Base-by-base conservation (phyloP, 257 asterid genomes). In the Linaria vulgaris region DNA sequence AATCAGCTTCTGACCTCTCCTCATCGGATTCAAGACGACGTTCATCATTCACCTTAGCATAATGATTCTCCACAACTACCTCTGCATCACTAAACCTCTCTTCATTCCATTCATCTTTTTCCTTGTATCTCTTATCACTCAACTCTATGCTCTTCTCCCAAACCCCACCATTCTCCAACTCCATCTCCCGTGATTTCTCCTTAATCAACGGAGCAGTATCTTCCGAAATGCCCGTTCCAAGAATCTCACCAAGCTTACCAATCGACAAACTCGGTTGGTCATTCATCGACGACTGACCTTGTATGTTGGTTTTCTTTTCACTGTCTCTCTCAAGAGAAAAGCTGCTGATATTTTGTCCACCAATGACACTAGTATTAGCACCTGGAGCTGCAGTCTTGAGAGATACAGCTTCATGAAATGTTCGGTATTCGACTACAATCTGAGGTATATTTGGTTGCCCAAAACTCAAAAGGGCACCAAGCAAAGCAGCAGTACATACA, bases 401-500 rank as follows among this genome's bases (percentile, higher is more conserved):
- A 56, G 80, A 79, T 14, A 51, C 80, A 61, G 74, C 61, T 43
- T 64, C 88, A 44, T 73, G 72, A 0, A 74, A 70, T 48, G 66
- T 77, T 37, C 57, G 70, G 69, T 82, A 96, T 61, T 83, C 95
- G 56, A 63, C 64, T 56, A 83, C 91, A n/a, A 87, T 85, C 61
- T 87, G 90, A 1, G 99, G 97, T 68, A 85, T 47, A 71, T 83
- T 82, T 0, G 83, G 84, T 44, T 92, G 85, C 64, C 99, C 97
- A 59, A 83, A 87, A 81, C 95, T 92, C 55, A 92, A 69, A 49
- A 92, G 82, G 57, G 85, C 79, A 10, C 99, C 99, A 53, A 92
- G 96, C 83, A 92, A 80, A 72, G 82, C 69, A 69, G 95, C 91
- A 77, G 99, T 92, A 75, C 97, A 92, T 38, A 87, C 77, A 69